A percentile compares a stretch with the other conserved stretches of the same genome.
These are phyloP conservation scores for Prunus dulcis DNA, from an alignment of 306 rosid genomes.

Conservation along the genomic window DNA sequence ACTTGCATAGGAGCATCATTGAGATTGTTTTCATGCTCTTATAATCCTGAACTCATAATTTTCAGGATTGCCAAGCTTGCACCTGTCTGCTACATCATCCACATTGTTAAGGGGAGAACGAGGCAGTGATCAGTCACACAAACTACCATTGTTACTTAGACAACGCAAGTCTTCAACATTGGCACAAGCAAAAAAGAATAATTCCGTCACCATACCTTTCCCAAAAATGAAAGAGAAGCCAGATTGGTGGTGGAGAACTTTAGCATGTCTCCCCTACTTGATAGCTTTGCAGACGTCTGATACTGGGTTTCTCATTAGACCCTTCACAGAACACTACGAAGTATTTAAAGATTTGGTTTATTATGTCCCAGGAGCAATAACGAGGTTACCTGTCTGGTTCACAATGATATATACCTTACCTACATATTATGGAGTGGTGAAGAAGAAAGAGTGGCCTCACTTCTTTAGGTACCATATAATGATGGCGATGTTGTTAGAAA, in stretches of 20 bases:
- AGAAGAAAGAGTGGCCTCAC: constrained; percentile 60
- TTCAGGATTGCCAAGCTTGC: constrained; percentile 40
- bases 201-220: constrained; percentile 45
- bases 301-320: constrained; percentile 58
- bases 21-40: constrained; percentile 1
- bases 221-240: constrained; percentile 66
- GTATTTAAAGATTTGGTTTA: constrained; percentile 44
- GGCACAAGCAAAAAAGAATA: constrained; percentile 47
- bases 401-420: constrained; percentile 53
- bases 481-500: constrained; percentile 72
- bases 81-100: constrained; percentile 33
- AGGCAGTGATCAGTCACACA: constrained; percentile 18
- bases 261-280: constrained; percentile 75
- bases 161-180: constrained; percentile 26
- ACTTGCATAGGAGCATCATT: not conserved
- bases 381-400: constrained; percentile 70
- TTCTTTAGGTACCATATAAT: constrained; percentile 66
- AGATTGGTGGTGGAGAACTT: constrained; percentile 91
- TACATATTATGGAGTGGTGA: constrained; percentile 58
- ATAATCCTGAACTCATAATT: constrained; percentile 1
- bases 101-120: constrained; percentile 27
- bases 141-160: constrained; percentile 19
- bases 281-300: constrained; percentile 67
- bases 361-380: constrained; percentile 71
- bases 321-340: constrained; percentile 47